Base-by-base conservation (phyloP, 805 yeast genomes). In the Cyberlindnera xishuangbannaensis region DNA sequence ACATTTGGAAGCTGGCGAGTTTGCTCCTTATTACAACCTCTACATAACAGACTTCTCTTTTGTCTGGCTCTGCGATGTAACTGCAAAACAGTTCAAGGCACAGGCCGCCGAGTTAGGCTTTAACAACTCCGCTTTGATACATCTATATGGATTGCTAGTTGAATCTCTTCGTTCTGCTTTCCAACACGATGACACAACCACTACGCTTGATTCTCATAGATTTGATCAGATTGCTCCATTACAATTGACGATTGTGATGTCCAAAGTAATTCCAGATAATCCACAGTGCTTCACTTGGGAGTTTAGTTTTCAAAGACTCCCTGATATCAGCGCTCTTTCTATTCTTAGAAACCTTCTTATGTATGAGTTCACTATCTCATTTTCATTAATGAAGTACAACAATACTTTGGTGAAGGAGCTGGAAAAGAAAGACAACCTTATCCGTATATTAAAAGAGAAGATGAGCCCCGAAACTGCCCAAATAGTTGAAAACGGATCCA, bases 351-450 rank as follows among this genome's bases (percentile, higher is more conserved):
- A 40, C 21, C 15, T 52, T 7, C 41, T 48, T 17, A 44, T 45
- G 28, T 41, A 41, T 16, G 39, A 47, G 32, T 42, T 50, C 9
- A 45, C 55, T 1, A 34, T 46, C 6, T 29, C 50, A 4, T 37
- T 20, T 21, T 39, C 51, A 4, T 22, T 47, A 19, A 41, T 40
- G 29, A 46, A 51, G 15, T 46, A 48, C 30, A 40, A 36, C 21
- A 30, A 34, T 15, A 43, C 42, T 15, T 29, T 55, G 25, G 23
- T 39, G 7, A 38, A 39, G 15, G 36, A 46, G 12, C 32, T 59
- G 14, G 41, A 45, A 4, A 35, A 39, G 5, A 62, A 60, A 29
- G 68, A 62, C 34, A 40, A 45, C 16, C 54, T 58, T 1, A 49
- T 62, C 3, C 40, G 54, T 5, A 58, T 48, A 30, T 30, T 62